Percentiles rank a stretch among this genome's conserved stretches.
Evolutionary conservation across 2,329 filamentous ascomycete genomes (phyloP).

Genomic region (Botrytis hyacinthi): DNA sequence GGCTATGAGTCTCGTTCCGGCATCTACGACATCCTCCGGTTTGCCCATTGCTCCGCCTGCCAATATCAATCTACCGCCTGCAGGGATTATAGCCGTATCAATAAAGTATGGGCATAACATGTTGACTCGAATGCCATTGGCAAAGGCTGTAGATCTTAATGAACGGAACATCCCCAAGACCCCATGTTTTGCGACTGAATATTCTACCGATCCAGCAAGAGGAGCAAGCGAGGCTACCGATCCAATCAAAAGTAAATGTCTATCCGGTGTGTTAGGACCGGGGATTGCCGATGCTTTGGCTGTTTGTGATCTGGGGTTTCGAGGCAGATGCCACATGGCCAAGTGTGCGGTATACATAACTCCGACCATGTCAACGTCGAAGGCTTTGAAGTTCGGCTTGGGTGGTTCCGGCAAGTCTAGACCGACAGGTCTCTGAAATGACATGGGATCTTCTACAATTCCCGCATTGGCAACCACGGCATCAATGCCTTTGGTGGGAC

Average conservation of each 20-base stretch:
- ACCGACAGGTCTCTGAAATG: constrained; percentile 46
- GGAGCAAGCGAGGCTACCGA: constrained; percentile 57
- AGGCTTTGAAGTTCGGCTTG: constrained; percentile 50
- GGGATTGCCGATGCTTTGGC: constrained; percentile 39
- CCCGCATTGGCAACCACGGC: constrained; percentile 67
- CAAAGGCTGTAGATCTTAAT: constrained; percentile 50
- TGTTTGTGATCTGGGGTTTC: constrained; percentile 46
- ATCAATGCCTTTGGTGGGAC: constrained; percentile 56
- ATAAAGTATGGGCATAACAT: constrained; percentile 67
- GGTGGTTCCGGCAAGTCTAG: constrained; percentile 47
- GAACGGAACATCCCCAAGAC: constrained; percentile 63
- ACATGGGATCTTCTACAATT: constrained; percentile 46
- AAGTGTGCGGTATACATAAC: constrained; percentile 65
- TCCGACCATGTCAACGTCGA: constrained; percentile 63
- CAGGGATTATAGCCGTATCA: constrained; percentile 57
- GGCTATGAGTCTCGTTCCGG: constrained; percentile 59
- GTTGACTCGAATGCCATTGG: constrained; percentile 58
- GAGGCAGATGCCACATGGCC: constrained; percentile 57
- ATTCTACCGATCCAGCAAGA: constrained; percentile 49
- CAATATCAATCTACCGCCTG: constrained; percentile 49
- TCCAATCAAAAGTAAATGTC: constrained; percentile 61
- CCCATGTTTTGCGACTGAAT: constrained; percentile 63
- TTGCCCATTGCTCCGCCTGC: constrained; percentile 55
- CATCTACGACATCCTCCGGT: constrained; percentile 60
- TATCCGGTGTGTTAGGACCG: constrained; percentile 45